Percentiles rank a stretch among this genome's conserved stretches.
Conservation (phyloP, 805 yeast genomes). For the Yamadazyma ubonensis region DNA sequence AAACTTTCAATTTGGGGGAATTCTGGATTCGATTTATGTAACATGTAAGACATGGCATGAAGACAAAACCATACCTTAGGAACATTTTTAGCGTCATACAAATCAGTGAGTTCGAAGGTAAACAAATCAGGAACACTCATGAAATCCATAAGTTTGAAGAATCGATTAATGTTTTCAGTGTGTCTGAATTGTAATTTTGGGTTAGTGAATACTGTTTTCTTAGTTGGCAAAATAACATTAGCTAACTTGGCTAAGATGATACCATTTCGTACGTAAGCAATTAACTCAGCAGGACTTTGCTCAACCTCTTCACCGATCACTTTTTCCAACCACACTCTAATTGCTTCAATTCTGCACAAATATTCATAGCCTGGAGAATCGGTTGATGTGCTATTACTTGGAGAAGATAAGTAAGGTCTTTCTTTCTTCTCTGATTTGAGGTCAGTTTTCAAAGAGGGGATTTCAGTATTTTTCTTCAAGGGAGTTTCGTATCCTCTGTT, state of each 20-base stretch:
- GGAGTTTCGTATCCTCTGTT: conserved; percentile 14
- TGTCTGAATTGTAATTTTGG: conserved; percentile 73
- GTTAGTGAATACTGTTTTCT: conserved; percentile 54
- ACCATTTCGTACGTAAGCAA: conserved; percentile 77
- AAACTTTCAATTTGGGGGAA: conserved; percentile 63
- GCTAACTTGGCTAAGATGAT: conserved; percentile 80
- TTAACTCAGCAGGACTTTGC: conserved; percentile 52
- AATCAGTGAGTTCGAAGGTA: conserved; percentile 86
- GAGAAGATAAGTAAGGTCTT: conserved; percentile 26
- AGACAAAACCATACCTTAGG: conserved; percentile 93
- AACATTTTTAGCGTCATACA: conserved; percentile 86
- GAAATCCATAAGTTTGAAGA: conserved; percentile 66
- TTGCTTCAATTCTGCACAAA: conserved; percentile 75
- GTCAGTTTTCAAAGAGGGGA: conserved; percentile 14
- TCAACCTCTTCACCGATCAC: conserved; percentile 59
- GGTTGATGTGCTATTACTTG: conserved; percentile 27
- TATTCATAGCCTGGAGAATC: conserved; percentile 61
- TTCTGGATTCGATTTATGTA: conserved; percentile 51
- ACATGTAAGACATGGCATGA: conserved; percentile 79
- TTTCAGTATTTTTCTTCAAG: conserved; percentile 2
- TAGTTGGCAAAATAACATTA: conserved; percentile 64
- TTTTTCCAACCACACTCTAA: conserved; percentile 75
- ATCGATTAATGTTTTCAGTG: conserved; percentile 87
- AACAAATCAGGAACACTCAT: conserved; percentile 84
- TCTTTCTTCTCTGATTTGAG: background rate